Conservation (phyloP, 805 yeast species). For the Metschnikowia lunata region DNA sequence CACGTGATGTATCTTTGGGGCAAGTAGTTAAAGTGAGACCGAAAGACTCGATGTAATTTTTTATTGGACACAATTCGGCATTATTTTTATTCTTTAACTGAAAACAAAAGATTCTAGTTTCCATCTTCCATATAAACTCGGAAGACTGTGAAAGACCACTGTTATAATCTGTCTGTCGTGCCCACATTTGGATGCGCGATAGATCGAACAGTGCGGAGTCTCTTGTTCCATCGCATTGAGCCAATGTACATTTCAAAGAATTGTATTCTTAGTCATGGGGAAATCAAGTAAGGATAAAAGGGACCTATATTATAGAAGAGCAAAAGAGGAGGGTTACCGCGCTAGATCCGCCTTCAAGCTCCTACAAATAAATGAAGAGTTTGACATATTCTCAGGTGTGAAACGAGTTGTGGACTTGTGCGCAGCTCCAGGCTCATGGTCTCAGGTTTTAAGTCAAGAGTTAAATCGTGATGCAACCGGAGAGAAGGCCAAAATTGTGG, state of each 20-base stretch:
- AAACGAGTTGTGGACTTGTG: constrained; percentile 90
- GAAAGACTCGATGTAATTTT: no score
- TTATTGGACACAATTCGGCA: no score
- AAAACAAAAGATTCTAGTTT: no score
- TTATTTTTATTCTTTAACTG: no score
- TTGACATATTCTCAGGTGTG: constrained; percentile 70
- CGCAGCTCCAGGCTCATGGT: constrained; percentile 84
- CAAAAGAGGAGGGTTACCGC: constrained; percentile 97
- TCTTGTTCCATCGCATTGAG: no score
- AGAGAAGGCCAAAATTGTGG: constrained; percentile 66
- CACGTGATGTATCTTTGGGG: constrained; percentile 1
- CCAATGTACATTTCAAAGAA: no score
- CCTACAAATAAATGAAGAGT: constrained; percentile 86
- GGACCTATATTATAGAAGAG: constrained; percentile 85
- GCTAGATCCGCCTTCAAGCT: constrained; percentile 96
- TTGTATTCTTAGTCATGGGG: constrained; percentile 45
- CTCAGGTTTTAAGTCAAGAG: constrained; percentile 82
- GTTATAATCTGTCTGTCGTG: no score
- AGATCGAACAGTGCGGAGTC: no score
- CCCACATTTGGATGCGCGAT: no score
- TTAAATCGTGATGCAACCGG: constrained; percentile 32
- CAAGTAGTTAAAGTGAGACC: neutral
- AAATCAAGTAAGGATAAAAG: constrained; percentile 92
- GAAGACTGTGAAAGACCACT: no score
- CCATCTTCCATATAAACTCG: no score